Evolutionary conservation across 1,139 yeast genomes (phyloP).

Genomic region (Debaryomyces fabryi): DNA sequence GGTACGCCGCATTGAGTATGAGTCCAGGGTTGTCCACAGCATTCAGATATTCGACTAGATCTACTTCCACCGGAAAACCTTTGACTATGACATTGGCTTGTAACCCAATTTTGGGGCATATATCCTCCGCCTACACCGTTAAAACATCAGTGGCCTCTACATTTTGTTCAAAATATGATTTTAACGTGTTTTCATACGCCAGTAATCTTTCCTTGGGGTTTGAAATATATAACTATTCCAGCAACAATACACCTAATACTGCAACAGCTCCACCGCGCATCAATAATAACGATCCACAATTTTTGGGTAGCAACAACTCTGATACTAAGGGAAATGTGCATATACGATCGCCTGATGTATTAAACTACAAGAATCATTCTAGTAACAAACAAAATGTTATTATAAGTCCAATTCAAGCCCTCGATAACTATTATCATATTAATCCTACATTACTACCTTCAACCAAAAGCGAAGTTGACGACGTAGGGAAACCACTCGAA

Average conservation of each 20-base stretch:
- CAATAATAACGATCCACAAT: neutral
- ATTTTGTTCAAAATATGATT: conserved; percentile 83
- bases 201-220: conserved; percentile 86
- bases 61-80: conserved; percentile 87
- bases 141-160: conserved; percentile 77
- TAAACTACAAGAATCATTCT: neutral
- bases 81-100: conserved; percentile 83
- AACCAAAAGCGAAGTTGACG: conserved; percentile 7
- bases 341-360: neutral
- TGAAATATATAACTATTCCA: conserved; percentile 66
- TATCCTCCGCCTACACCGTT: conserved; percentile 87
- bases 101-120: conserved; percentile 89
- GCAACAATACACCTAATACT: conserved; percentile 11
- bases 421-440: conserved; percentile 29
- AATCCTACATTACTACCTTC: conserved; percentile 27
- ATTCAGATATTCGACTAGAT: conserved; percentile 79
- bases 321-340: neutral
- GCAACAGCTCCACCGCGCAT: neutral
- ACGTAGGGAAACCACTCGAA: conserved; percentile 1
- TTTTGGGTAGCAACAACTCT: neutral
- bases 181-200: conserved; percentile 87
- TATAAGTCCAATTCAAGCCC: conserved; percentile 3
- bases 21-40: conserved; percentile 88
- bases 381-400: conserved; percentile 1
- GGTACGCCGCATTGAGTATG: conserved; percentile 85